Percentiles rank a stretch among this genome's conserved stretches.
Conservation (phyloP, 2,329 filamentous ascomycete genomes). For the Hypoxylon sp. region DNA sequence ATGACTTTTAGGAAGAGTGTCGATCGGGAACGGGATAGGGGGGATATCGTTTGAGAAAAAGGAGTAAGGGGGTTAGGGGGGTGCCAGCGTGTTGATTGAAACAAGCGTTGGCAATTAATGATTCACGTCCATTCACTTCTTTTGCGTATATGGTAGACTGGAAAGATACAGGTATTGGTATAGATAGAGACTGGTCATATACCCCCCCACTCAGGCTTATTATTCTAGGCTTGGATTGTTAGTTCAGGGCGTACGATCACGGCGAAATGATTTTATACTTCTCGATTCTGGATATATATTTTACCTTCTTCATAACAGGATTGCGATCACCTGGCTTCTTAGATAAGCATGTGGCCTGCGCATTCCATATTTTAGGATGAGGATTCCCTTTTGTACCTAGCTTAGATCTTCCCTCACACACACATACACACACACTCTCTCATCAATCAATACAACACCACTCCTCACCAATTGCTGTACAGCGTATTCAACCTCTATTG, state of each 20-base stretch:
- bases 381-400: no score
- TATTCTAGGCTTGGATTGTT: constrained; percentile 10
- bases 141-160: constrained; percentile 17
- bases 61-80: neutral
- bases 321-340: no score
- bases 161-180: constrained; percentile 18
- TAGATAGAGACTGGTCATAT: constrained; percentile 30
- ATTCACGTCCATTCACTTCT: constrained; percentile 17
- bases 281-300: neutral
- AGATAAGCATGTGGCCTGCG: no score
- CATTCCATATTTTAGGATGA: no score
- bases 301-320: no score
- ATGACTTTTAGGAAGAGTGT: constrained; percentile 44
- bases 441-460: no score
- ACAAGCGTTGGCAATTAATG: constrained; percentile 19
- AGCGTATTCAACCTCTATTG: no score
- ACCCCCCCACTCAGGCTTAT: constrained; percentile 25
- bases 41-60: constrained; percentile 48
- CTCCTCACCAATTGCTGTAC: no score
- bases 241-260: constrained; percentile 19
- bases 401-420: no score
- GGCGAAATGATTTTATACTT: constrained; percentile 3
- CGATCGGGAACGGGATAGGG: constrained; percentile 42
- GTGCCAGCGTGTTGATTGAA: neutral
- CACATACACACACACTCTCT: no score